These are phyloP conservation scores for Acacia pycnantha DNA, from an alignment of 331 rosid species.

Conservation along the genomic window DNA sequence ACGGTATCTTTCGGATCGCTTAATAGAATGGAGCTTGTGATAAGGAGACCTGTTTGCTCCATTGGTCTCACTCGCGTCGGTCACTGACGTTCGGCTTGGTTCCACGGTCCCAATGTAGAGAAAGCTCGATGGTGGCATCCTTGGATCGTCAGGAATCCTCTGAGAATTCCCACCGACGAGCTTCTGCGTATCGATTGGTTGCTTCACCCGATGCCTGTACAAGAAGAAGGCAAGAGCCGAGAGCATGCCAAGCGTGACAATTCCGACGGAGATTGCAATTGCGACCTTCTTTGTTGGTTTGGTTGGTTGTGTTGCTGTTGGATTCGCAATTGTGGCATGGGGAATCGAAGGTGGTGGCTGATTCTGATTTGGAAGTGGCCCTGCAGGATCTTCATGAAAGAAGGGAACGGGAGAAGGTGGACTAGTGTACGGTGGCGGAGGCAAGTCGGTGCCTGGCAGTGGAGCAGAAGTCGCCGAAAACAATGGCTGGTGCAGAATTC, in stretches of 20 bases:
- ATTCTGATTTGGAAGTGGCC: conserved; percentile 54
- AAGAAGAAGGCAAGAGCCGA: conserved; percentile 83
- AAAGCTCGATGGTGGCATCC: conserved; percentile 64
- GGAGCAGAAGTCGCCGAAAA: conserved; percentile 61
- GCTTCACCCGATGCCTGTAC: conserved; percentile 79
- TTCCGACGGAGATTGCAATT: conserved; percentile 88
- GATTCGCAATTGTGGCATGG: conserved; percentile 58
- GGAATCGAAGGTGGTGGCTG: conserved; percentile 47
- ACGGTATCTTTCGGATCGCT: conserved; percentile 84
- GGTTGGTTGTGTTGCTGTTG: conserved; percentile 74
- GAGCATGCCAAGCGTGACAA: conserved; percentile 91
- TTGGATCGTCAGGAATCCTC: conserved; percentile 41
- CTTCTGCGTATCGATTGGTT: conserved; percentile 68
- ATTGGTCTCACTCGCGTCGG: conserved; percentile 26
- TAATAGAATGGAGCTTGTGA: conserved; percentile 69
- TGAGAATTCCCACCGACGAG: conserved; percentile 53
- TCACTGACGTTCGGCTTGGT: conserved; percentile 50
- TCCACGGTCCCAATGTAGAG: conserved; percentile 95
- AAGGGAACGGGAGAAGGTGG: conserved; percentile 63
- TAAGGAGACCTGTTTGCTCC: conserved; percentile 74
- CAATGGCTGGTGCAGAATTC: conserved; percentile 88
- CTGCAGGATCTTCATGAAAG: conserved; percentile 71
- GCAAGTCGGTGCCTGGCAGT: conserved; percentile 31
- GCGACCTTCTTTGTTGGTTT: conserved; percentile 82
- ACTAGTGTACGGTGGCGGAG: conserved; percentile 35